A percentile compares a stretch with the other conserved stretches of the same genome.
These are phyloP conservation scores for Curvularia lunata DNA, from an alignment of 2,329 filamentous ascomycete species.

Conservation along the genomic window DNA sequence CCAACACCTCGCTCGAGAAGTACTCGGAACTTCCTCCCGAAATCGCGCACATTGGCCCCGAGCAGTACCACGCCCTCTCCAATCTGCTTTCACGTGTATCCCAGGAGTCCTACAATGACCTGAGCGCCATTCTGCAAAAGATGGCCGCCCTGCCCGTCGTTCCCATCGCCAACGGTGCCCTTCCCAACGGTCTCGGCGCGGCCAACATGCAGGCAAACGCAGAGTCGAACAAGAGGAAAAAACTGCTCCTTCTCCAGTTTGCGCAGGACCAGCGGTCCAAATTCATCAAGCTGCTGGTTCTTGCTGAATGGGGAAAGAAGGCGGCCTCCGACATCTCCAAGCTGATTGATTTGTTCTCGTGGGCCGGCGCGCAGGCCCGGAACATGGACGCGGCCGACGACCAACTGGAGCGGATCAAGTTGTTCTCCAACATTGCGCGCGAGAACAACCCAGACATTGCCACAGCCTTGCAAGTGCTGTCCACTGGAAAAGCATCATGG, in stretches of 20 bases:
- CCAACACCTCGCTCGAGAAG: constrained; percentile 22
- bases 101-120: constrained; percentile 80
- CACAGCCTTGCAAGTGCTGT: constrained; percentile 84
- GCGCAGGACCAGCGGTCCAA: constrained; percentile 79
- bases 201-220: constrained; percentile 41
- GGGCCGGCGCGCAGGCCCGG: constrained; percentile 59
- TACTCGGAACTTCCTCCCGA: constrained; percentile 55
- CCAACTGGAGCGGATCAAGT: constrained; percentile 71
- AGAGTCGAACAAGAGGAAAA: constrained; percentile 63
- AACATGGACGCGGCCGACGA: constrained; percentile 58
- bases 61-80: constrained; percentile 74
- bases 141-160: constrained; percentile 71
- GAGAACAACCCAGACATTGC: constrained; percentile 89
- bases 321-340: constrained; percentile 74
- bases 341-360: constrained; percentile 83
- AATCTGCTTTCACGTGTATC: constrained; percentile 77
- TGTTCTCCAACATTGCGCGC: constrained; percentile 72
- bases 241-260: constrained; percentile 75
- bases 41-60: constrained; percentile 72
- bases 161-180: constrained; percentile 57
- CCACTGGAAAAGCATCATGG: constrained; percentile 76
- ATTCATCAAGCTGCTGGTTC: constrained; percentile 91
- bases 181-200: constrained; percentile 48
- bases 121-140: constrained; percentile 72
- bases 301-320: constrained; percentile 82